These are phyloP conservation scores for Inga laurina DNA, from an alignment of 306 rosid genomes.

Conservation along the genomic window DNA sequence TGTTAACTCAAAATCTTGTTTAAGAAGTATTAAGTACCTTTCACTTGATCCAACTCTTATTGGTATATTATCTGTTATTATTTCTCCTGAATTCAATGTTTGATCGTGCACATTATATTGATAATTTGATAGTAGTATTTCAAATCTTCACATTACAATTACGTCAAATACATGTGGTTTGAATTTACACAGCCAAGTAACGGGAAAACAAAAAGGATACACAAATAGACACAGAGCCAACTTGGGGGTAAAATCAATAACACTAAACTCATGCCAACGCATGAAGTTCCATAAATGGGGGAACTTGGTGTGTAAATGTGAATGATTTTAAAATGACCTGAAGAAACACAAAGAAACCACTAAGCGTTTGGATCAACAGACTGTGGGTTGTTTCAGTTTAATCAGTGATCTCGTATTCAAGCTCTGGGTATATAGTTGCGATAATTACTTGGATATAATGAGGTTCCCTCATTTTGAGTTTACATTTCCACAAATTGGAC, in stretches of 20 bases:
- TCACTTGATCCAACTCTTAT: not conserved
- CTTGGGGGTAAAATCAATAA: not conserved
- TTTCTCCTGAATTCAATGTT: not conserved
- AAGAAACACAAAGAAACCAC: not conserved
- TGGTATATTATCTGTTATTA: not conserved
- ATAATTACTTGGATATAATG: no score
- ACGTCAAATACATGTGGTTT: not conserved
- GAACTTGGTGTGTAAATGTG: not conserved
- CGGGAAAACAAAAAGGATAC: no score
- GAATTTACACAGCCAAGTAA: not conserved
- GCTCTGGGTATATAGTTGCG: no score
- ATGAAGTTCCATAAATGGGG: not conserved
- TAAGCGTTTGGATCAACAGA: no score
- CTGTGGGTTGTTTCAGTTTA: no score
- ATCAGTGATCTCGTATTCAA: no score
- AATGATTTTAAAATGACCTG: not conserved
- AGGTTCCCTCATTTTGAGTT: no score
- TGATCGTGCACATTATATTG: not conserved
- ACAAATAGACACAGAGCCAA: no score
- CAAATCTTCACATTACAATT: not conserved
- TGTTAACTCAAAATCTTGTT: not conserved
- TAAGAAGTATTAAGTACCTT: not conserved
- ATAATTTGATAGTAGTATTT: not conserved
- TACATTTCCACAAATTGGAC: no score
- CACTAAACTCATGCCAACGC: not conserved